Conservation (phyloP, 1,284 basidiomycete genomes). For the Ceratobasidium sp. region DNA sequence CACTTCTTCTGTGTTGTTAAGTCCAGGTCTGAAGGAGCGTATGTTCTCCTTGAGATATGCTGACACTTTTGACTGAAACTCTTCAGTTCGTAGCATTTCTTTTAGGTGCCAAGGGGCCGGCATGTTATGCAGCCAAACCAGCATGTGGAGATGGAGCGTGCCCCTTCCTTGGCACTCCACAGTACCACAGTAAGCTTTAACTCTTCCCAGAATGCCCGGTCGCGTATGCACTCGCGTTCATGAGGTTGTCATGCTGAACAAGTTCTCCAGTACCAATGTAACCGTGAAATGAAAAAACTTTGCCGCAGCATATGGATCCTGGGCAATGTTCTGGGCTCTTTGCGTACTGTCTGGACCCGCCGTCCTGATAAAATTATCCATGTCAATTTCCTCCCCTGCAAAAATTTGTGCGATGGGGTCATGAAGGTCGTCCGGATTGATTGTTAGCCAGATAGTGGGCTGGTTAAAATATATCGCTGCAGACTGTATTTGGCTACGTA, state of each 20-base stretch:
- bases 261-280: constrained; percentile 53
- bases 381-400: constrained; percentile 59
- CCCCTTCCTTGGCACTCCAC: constrained; percentile 57
- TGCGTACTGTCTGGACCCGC: constrained; percentile 54
- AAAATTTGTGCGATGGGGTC: constrained; percentile 60
- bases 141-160: constrained; percentile 55
- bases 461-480: constrained; percentile 49
- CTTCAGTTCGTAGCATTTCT: constrained; percentile 2
- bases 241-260: constrained; percentile 58
- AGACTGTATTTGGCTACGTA: constrained; percentile 56
- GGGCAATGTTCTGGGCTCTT: constrained; percentile 57
- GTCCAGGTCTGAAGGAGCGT: neutral
- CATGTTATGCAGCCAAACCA: constrained; percentile 52
- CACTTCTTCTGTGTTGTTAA: constrained; percentile 39
- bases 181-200: constrained; percentile 55
- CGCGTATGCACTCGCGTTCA: constrained; percentile 52
- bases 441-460: constrained; percentile 54
- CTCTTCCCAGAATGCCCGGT: constrained; percentile 52
- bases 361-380: constrained; percentile 57
- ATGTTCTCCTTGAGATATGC: constrained; percentile 14
- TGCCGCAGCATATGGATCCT: constrained; percentile 60
- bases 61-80: constrained; percentile 26
- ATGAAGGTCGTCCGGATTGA: constrained; percentile 57
- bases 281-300: constrained; percentile 63
- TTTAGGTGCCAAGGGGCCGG: constrained; percentile 25